phyloP scores from a whole-genome alignment of 441 rosid genomes.

The Hypseocharis bilobata region DNA sequence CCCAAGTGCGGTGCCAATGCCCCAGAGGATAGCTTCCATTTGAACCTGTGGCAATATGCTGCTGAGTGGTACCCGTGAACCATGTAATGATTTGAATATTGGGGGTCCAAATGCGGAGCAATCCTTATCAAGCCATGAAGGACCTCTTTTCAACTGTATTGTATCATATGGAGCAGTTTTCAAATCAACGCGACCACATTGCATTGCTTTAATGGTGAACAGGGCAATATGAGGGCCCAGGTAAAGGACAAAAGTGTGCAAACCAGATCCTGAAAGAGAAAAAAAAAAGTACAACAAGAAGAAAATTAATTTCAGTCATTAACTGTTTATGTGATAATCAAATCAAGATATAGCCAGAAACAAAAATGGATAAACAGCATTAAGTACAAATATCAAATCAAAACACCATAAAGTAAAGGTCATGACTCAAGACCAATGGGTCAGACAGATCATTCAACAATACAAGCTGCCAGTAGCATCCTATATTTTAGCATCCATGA shows the following conservation, averaged over 20 bases:
- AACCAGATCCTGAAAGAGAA: slow-evolving; percentile 67
- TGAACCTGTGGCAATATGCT: slow-evolving; percentile 81
- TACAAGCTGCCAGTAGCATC: not conserved
- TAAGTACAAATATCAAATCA: not conserved
- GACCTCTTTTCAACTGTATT: slow-evolving; percentile 71
- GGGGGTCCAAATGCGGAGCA: slow-evolving; percentile 85
- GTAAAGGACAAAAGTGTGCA: slow-evolving; percentile 95
- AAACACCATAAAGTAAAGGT: not conserved
- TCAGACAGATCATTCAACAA: not conserved
- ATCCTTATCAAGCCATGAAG: slow-evolving; percentile 87
- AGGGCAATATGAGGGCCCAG: slow-evolving; percentile 93
- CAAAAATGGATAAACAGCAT: not conserved
- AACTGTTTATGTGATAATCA: not conserved
- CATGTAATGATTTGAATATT: slow-evolving; percentile 42
- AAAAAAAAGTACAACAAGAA: not conserved
- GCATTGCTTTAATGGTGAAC: slow-evolving; percentile 82
- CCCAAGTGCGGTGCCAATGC: slow-evolving; percentile 89
- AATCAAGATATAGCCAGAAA: not conserved
- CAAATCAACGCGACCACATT: slow-evolving; percentile 87
- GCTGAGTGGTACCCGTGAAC: slow-evolving; percentile 64
- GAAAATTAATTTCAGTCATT: not conserved
- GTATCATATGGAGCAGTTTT: slow-evolving; percentile 87
- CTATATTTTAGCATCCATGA: not conserved
- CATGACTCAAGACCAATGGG: not conserved
- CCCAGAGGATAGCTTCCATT: slow-evolving; percentile 81